Evolutionary conservation across 2,329 filamentous ascomycete genomes (phyloP).

Genomic region (Rhinocladiella similis): DNA sequence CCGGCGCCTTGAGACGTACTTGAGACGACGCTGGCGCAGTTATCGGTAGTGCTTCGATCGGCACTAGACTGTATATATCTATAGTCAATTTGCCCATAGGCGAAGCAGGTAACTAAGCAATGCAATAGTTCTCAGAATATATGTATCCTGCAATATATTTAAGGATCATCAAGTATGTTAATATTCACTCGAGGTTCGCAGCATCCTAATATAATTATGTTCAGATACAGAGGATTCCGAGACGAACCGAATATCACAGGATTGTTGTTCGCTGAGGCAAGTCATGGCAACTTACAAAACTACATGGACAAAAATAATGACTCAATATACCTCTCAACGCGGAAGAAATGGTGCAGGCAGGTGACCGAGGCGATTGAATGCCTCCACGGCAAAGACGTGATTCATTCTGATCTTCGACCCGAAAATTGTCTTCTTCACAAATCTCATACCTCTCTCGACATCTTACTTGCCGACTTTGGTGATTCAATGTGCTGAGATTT

Average conservation of each 20-base stretch:
- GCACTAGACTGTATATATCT: too few relatives aligned
- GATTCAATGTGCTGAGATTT: conserved; percentile 35
- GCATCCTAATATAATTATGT: not conserved
- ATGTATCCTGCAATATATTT: too few relatives aligned
- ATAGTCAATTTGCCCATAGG: too few relatives aligned
- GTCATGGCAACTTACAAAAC: conserved; percentile 20
- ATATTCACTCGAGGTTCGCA: not conserved
- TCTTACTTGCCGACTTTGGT: conserved; percentile 38
- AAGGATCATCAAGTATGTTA: conserved; percentile 12
- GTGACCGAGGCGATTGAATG: conserved; percentile 33
- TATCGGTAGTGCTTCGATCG: too few relatives aligned
- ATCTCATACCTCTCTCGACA: conserved; percentile 28
- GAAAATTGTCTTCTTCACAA: conserved; percentile 36
- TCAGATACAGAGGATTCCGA: conserved; percentile 4
- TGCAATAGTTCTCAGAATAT: too few relatives aligned
- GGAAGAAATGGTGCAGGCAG: conserved; percentile 33
- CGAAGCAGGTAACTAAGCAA: too few relatives aligned
- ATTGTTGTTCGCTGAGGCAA: conserved; percentile 29
- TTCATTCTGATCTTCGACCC: conserved; percentile 39
- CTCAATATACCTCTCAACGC: conserved; percentile 25
- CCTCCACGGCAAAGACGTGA: conserved; percentile 34
- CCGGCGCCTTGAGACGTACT: too few relatives aligned
- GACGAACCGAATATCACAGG: conserved; percentile 1
- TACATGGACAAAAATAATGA: conserved; percentile 27
- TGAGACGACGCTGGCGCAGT: too few relatives aligned